phyloP scores from a whole-genome alignment of 805 yeast species.

The Candida fluviatilis region DNA sequence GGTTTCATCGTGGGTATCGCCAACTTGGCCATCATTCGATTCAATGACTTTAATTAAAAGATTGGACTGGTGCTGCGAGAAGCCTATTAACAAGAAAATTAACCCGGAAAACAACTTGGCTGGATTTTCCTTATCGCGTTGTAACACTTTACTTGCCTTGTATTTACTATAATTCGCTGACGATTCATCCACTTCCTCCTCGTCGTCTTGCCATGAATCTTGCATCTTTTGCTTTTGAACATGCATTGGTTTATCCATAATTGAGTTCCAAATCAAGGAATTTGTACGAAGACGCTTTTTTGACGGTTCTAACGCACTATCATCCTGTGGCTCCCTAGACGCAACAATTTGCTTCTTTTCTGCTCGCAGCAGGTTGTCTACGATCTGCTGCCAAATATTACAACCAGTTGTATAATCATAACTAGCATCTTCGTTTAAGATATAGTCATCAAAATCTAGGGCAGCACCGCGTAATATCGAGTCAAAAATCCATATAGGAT shows the following conservation, averaged over 20 bases:
- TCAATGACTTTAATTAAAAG: slow-evolving; percentile 40
- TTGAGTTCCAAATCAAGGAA: slow-evolving; percentile 41
- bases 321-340: background rate
- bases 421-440: slow-evolving; percentile 16
- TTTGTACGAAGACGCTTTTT: slow-evolving; percentile 8
- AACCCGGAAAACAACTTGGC: slow-evolving; percentile 36
- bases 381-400: slow-evolving; percentile 30
- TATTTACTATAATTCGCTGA: background rate
- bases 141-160: background rate
- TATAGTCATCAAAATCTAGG: slow-evolving; percentile 38
- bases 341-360: background rate
- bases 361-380: slow-evolving; percentile 1
- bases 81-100: slow-evolving; percentile 42
- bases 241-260: slow-evolving; percentile 27
- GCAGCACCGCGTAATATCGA: slow-evolving; percentile 42
- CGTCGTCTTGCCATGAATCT: slow-evolving; percentile 24
- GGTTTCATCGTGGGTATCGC: slow-evolving; percentile 14
- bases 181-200: slow-evolving; percentile 9
- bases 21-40: slow-evolving; percentile 42
- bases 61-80: slow-evolving; percentile 28
- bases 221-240: slow-evolving; percentile 12
- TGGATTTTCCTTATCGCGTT: background rate
- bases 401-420: slow-evolving; percentile 14
- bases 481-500: slow-evolving; percentile 49
- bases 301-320: slow-evolving; percentile 6